Evolutionary conservation across 2,329 filamentous ascomycete genomes (phyloP).

Genomic region (Fusarium acutatum): DNA sequence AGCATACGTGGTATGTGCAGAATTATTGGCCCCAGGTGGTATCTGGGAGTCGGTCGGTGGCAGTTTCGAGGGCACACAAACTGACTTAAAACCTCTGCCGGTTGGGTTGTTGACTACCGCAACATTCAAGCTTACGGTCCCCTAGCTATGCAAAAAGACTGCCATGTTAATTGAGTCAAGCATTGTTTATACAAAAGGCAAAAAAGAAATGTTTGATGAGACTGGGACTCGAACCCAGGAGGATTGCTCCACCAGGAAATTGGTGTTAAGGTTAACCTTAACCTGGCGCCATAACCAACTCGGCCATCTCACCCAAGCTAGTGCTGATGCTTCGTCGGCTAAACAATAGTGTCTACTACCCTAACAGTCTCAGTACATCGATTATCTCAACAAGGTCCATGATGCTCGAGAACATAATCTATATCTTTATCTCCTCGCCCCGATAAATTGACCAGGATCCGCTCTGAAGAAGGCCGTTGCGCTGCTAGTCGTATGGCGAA

Average conservation of each 20-base stretch:
- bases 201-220: not conserved
- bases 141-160: not conserved
- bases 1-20: no score
- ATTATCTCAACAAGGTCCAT: not conserved
- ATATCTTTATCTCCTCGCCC: slow-evolving; percentile 9
- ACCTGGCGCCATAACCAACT: slow-evolving; percentile 8
- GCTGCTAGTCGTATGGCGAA: not conserved
- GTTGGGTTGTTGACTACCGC: no score
- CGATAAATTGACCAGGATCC: not conserved
- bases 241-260: slow-evolving; percentile 4
- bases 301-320: slow-evolving; percentile 3
- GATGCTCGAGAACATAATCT: not conserved
- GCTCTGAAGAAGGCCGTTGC: not conserved
- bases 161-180: rapidly evolving
- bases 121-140: no score
- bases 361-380: not conserved
- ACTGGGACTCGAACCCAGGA: slow-evolving; percentile 5
- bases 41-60: no score
- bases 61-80: no score
- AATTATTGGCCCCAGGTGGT: no score
- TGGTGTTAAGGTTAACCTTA: slow-evolving; percentile 1
- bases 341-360: rapidly evolving
- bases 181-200: not conserved
- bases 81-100: no score
- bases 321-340: not conserved